Evolutionary conservation across 495 filamentous ascomycete species (phyloP), one percentile per base, ranked within the genome.

Genomic region (Neurospora africana): DNA sequence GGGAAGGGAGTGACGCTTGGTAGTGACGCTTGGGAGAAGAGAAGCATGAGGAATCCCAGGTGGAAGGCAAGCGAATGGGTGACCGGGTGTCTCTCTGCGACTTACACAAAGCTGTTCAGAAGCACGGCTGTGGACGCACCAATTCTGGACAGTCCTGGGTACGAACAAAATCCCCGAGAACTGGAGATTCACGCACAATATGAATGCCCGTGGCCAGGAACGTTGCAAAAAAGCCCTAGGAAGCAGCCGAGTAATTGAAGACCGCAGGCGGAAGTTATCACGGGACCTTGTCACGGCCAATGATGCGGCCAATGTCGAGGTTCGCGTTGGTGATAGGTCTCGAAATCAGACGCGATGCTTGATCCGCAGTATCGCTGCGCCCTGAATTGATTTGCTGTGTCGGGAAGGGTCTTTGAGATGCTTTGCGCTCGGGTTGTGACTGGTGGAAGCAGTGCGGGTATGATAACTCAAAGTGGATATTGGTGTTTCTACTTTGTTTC

Each of bases 211-310:
- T 65, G 9, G 15, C 53, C 53, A 17, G 53, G 53, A 33, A 35
- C 70, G 75, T 73, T 81, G 79, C 83, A 83, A 83, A 83, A 83
- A 82, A 82, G 70, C 78, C 78, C 72, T 75, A 71, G 70, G 70
- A 76, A 76, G 73, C 73, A 78, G 77, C 72, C 73, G 76, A 77
- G 77, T 76, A 83, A 82, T 82, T 77, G 80, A 78, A 72, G 74
- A 84, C 84, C 83, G 84, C 84, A 86, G 84, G 75, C 72, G 73
- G 75, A 47, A 73, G 77, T 73, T 81, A 83, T 86, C 84, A 86
- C 83, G 83, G 84, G 84, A 86, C 80, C 72, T 75, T 71, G 72
- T 71, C 70, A 78, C 71, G 78, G 77, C 84, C 84, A 85, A 86
- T 86, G 77, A 72, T 77, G 78, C 79, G 41, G 69, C 72, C 78